Base-by-base conservation (phyloP, 495 filamentous ascomycete species). In the Xylaria grammica region DNA sequence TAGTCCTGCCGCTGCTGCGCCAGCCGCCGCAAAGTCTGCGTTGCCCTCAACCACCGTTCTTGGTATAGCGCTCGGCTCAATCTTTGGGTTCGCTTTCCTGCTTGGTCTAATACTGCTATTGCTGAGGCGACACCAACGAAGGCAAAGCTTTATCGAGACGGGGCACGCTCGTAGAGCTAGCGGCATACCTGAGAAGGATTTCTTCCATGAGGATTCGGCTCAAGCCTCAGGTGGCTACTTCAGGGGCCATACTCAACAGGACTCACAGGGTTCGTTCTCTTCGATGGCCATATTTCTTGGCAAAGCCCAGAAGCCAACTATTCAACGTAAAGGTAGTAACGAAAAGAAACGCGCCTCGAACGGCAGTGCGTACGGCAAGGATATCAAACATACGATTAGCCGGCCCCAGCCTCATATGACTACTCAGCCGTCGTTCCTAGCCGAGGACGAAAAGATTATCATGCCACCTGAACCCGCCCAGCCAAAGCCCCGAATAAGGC, bases 31-130 rank as follows among this genome's bases (percentile, higher is more conserved):
- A 32, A 75, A 73, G 32, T 73, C 71, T 49, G 74, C 59, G 54
- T 71, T 82, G 34, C 81, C 79, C 45, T 78, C 86, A 15, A 83
- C 82, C 24, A 79, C 82, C 19, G 89, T 96, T 34, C 84, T 99
- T 1, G 93, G 90, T 51, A 90, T 89, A 42, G 89, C 90, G 1
- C 83, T 99, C 0, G 93, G 94, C 4, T 86, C 87, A 17, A 84
- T 97, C 24, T 83, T 92, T 58, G 93, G 90, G 1, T 74, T 90
- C 51, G 88, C 86, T 17, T 74, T 89, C 1, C 73, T 97, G 10
- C 75, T 97, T n/a, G 79, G 89, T 11, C 60, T 88, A 9, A 65
- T 91, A 4, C 81, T 97, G 17, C 78, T 93, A 51, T 79, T 90
- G 29, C 75, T 99, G 11, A 84, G 87, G 68, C 88, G 87, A 62